Percentiles rank a stretch among this genome's conserved stretches.
These are phyloP conservation scores for Hymenoscyphus salicellus DNA, from an alignment of 2,329 filamentous ascomycete species.

Conservation along the genomic window DNA sequence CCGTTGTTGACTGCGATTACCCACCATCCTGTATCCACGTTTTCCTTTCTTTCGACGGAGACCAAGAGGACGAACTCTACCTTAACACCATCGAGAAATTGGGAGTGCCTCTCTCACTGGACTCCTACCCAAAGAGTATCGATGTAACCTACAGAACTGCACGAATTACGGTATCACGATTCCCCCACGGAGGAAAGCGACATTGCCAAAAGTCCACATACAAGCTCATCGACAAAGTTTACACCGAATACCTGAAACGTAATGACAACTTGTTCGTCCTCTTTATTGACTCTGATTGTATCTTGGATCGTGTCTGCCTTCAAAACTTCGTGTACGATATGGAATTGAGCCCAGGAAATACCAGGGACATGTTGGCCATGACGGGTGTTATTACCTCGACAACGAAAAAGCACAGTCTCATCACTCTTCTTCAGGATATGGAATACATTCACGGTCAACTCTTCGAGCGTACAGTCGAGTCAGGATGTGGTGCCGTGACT, in stretches of 20 bases:
- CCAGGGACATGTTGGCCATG: conserved; percentile 93
- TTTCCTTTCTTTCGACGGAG: conserved; percentile 92
- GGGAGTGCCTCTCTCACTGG: conserved; percentile 73
- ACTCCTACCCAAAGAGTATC: conserved; percentile 82
- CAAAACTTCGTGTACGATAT: conserved; percentile 99
- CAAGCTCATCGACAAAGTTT: conserved; percentile 89
- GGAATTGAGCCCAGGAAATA: conserved; percentile 91
- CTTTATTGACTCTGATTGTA: conserved; percentile 97
- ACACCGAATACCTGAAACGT: conserved; percentile 77
- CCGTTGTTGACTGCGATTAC: conserved; percentile 90
- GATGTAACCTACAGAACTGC: conserved; percentile 81
- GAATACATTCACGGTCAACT: conserved; percentile 97
- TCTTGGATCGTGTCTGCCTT: conserved; percentile 83
- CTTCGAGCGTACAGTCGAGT: conserved; percentile 93
- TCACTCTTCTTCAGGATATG: conserved; percentile 94
- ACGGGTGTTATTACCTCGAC: conserved; percentile 96
- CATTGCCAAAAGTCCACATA: conserved; percentile 93
- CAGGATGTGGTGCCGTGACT: conserved; percentile 88
- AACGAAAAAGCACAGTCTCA: conserved; percentile 79
- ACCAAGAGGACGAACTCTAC: conserved; percentile 83
- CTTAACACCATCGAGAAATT: conserved; percentile 81
- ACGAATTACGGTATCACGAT: conserved; percentile 85
- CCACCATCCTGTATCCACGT: conserved; percentile 89
- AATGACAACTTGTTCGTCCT: conserved; percentile 93
- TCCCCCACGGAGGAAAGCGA: conserved; percentile 89